Conservation (phyloP, 208 protist genomes). For the Leishmania arabica region DNA sequence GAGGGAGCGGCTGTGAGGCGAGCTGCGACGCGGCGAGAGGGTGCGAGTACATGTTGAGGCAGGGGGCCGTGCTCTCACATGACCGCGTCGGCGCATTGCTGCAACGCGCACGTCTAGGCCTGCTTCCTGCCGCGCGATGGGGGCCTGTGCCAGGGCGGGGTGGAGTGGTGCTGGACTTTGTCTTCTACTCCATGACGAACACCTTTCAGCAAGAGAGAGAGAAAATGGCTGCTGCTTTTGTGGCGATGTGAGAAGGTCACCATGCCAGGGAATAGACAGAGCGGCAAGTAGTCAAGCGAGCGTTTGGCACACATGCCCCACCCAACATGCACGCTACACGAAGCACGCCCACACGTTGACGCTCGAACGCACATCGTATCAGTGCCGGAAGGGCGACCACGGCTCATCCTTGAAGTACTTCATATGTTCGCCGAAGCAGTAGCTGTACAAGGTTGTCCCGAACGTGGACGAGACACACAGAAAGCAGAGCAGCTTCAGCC, state of each 20-base stretch:
- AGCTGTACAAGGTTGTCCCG: slow-evolving; percentile 67
- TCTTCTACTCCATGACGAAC: background rate
- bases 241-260: background rate
- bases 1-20: background rate
- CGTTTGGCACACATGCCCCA: background rate
- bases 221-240: background rate
- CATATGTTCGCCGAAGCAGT: slow-evolving; percentile 75
- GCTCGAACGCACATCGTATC: background rate
- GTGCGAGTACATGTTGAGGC: background rate
- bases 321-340: background rate
- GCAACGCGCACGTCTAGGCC: background rate
- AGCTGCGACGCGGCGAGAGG: background rate
- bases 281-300: background rate
- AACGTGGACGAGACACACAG: slow-evolving; percentile 72
- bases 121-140: background rate
- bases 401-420: slow-evolving; percentile 90
- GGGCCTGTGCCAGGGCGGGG: background rate
- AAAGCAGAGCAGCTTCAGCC: slow-evolving; percentile 83
- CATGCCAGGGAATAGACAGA: background rate
- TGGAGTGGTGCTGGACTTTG: background rate
- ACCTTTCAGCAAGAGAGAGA: background rate
- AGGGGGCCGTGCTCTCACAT: background rate
- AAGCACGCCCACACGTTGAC: background rate
- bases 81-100: background rate
- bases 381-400: slow-evolving; percentile 67